These are phyloP conservation scores for Phyllostachys edulis DNA, from an alignment of 176 grass and related monocot genomes.

Conservation along the genomic window DNA sequence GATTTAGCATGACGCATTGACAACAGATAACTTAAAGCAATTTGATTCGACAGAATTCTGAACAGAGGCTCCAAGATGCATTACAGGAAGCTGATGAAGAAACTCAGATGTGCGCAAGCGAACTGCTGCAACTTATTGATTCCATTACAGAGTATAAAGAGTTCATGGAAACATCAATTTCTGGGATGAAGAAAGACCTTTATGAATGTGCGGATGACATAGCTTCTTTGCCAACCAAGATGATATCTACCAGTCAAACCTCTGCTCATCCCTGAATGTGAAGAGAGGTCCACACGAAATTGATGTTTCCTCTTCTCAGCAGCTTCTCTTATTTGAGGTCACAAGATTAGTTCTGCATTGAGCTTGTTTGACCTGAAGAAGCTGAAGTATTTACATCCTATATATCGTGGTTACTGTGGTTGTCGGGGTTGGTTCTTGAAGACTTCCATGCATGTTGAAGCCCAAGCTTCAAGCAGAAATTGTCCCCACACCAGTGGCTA, in stretches of 20 bases:
- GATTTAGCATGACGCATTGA: neutral
- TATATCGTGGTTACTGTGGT: neutral
- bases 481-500: neutral
- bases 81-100: constrained; percentile 35
- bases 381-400: neutral
- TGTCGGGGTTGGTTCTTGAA: neutral
- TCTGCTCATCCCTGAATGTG: neutral
- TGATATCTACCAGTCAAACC: neutral
- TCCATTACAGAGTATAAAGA: constrained; percentile 59
- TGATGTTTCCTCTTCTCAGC: neutral
- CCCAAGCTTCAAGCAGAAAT: neutral
- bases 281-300: neutral
- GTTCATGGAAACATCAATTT: constrained; percentile 45
- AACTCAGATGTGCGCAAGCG: constrained; percentile 44
- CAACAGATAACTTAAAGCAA: neutral
- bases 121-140: constrained; percentile 59
- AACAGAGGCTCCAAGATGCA: constrained; percentile 43
- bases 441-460: neutral
- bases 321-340: neutral
- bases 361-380: neutral
- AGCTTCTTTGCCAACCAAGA: constrained; percentile 47
- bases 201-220: constrained; percentile 57
- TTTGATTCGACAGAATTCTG: constrained; percentile 44
- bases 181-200: constrained; percentile 49
- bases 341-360: neutral